Base-by-base conservation (phyloP, 164 flowering plant genomes). In the Vitis rotundifolia region DNA sequence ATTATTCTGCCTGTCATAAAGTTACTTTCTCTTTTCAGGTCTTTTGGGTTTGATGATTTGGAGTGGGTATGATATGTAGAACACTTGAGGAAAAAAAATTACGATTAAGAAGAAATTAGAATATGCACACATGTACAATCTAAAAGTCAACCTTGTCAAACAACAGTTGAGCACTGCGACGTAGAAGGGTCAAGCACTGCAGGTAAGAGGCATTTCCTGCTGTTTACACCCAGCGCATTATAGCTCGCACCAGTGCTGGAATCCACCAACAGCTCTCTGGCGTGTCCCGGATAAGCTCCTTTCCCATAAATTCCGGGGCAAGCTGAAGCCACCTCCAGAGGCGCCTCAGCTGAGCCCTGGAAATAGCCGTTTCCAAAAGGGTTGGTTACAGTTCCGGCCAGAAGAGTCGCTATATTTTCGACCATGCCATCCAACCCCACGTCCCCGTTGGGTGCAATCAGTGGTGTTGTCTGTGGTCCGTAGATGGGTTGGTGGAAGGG, bases 351-450 rank as follows among this genome's bases (percentile, higher is more conserved):
- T 62, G 85, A 62, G 12, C 88, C 90, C 28, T 77, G 76, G 44
- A 72, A 87, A n/a, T 75, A 87, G 11, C 90, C 88, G 26, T 76
- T 64, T 0, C 82, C 82, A 49, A 76, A 86, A 14, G 90, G 90
- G 54, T 85, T 85, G 11, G 90, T 87, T 11, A 80, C 90, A 11
- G 88, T 69, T 47, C 88, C 88, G 3, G 88, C 85, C 68, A 87
- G 66, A 16, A 87, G 77, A 28, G 73, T 78, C 1, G 88, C 90
- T 5, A 87, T 56, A 66, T 83, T 86, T n/a, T 83, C 61, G 19
- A 80, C 37, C 88, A 87, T 85, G 55, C 90, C 90, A 53, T 86
- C 90, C 18, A 78, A 66, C 11, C 88, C 90, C 9, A 83, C 86
- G 70, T 82, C 87, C 1, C 77, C 82, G 49, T 87, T 87, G 26